A percentile compares a stretch with the other conserved stretches of the same genome.
These are phyloP conservation scores for Coniophora puteana DNA, from an alignment of 1,284 basidiomycete species.

Conservation along the genomic window DNA sequence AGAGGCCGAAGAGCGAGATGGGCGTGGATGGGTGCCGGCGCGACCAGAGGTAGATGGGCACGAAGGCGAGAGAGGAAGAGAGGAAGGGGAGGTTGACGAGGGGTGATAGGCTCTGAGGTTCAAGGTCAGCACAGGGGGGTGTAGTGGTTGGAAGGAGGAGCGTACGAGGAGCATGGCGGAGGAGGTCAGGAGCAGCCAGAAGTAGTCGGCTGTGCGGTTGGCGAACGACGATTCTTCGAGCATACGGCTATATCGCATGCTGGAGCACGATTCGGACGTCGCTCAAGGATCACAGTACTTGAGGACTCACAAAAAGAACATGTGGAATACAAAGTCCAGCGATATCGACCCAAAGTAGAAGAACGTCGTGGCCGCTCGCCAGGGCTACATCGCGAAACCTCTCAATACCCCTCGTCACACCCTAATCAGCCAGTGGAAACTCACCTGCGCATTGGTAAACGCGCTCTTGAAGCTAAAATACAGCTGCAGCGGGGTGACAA, in stretches of 20 bases:
- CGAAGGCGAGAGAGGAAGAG: slow-evolving; percentile 85
- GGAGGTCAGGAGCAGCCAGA: slow-evolving; percentile 86
- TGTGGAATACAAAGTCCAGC: slow-evolving; percentile 94
- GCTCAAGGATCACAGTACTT: neutral
- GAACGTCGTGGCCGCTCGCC: slow-evolving; percentile 90
- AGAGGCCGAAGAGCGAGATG: slow-evolving; percentile 92
- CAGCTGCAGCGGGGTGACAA: slow-evolving; percentile 85
- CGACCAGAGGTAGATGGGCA: slow-evolving; percentile 97
- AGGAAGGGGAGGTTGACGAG: slow-evolving; percentile 89
- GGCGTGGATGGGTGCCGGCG: slow-evolving; percentile 89
- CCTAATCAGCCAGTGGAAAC: slow-evolving; percentile 7
- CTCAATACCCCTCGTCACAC: neutral
- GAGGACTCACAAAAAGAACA: slow-evolving; percentile 90
- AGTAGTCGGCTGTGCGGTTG: slow-evolving; percentile 87
- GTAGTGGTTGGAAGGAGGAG: neutral
- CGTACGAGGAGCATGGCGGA: slow-evolving; percentile 79
- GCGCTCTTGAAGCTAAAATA: slow-evolving; percentile 89
- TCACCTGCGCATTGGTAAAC: slow-evolving; percentile 78
- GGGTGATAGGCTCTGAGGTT: slow-evolving; percentile 68
- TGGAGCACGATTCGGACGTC: slow-evolving; percentile 23
- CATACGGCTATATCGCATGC: slow-evolving; percentile 95
- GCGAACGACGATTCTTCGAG: slow-evolving; percentile 95
- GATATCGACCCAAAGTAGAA: slow-evolving; percentile 94
- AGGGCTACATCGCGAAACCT: slow-evolving; percentile 55
- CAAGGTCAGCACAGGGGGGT: slow-evolving; percentile 4